Evolutionary conservation across 192 early-diverging fungal genomes (phyloP).

Genomic region (Coemansia sp.): DNA sequence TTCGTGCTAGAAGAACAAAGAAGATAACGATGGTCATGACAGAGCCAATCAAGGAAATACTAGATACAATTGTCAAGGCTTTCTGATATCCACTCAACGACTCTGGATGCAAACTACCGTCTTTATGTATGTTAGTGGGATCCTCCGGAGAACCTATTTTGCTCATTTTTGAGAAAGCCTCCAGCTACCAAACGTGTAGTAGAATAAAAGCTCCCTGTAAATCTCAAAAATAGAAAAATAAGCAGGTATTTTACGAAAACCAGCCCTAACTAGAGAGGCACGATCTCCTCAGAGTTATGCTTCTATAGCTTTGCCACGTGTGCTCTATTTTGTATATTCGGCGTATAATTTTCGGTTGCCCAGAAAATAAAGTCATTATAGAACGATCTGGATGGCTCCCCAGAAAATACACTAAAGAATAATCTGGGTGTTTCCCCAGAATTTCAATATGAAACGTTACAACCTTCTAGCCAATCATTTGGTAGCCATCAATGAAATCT

Average conservation of each 20-base stretch:
- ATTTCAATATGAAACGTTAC: neutral
- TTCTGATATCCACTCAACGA: neutral
- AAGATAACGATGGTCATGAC: slow-evolving; percentile 27
- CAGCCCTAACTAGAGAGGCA: neutral
- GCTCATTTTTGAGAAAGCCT: neutral
- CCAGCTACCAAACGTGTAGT: neutral
- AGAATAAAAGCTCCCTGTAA: neutral
- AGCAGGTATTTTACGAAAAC: neutral
- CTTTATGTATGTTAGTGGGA: neutral
- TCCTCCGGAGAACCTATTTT: neutral
- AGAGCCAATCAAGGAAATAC: slow-evolving; percentile 34
- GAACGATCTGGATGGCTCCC: neutral
- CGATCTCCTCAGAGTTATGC: neutral
- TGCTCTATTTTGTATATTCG: neutral
- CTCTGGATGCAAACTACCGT: neutral
- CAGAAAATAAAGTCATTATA: neutral
- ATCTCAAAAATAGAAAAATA: too few species aligned
- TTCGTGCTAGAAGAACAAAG: slow-evolving; percentile 34
- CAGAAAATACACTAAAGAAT: too few species aligned
- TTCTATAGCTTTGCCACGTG: neutral
- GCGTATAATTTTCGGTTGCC: neutral
- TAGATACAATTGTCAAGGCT: slow-evolving; percentile 11
- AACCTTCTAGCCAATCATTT: neutral
- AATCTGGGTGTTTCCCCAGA: neutral
- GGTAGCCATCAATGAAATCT: neutral